A percentile compares a stretch with the other conserved stretches of the same genome.
These are phyloP conservation scores for Aspergillus vadensis DNA, from an alignment of 2,329 filamentous ascomycete genomes.

Conservation along the genomic window DNA sequence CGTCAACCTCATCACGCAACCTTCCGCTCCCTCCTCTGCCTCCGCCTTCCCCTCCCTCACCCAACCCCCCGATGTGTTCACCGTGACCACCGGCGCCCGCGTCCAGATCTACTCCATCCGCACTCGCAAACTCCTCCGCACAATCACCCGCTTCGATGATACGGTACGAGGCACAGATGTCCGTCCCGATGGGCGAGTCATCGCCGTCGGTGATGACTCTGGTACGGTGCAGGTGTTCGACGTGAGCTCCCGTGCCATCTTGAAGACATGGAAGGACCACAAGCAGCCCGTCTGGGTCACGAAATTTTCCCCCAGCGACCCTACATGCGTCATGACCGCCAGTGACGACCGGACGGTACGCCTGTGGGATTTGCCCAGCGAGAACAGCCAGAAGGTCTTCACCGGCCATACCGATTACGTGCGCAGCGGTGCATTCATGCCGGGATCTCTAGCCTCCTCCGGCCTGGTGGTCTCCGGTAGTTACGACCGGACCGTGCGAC, in stretches of 20 bases:
- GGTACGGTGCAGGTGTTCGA: conserved; percentile 96
- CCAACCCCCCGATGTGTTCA: conserved; percentile 65
- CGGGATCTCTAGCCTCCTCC: conserved; percentile 59
- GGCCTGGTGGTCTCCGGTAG: conserved; percentile 84
- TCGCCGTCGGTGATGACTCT: conserved; percentile 88
- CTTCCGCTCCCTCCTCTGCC: conserved; percentile 50
- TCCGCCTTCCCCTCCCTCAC: conserved; percentile 47
- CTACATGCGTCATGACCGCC: conserved; percentile 83
- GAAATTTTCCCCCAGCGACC: conserved; percentile 84
- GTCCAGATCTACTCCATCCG: conserved; percentile 92
- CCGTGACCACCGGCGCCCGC: conserved; percentile 89
- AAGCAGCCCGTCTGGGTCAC: conserved; percentile 93
- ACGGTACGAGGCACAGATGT: conserved; percentile 88
- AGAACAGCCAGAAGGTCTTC: conserved; percentile 74
- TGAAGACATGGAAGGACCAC: conserved; percentile 94
- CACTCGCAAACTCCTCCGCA: conserved; percentile 89
- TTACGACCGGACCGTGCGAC: conserved; percentile 88
- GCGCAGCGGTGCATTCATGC: conserved; percentile 82
- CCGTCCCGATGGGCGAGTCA: conserved; percentile 80
- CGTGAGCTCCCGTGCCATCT: conserved; percentile 80
- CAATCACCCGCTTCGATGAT: conserved; percentile 90
- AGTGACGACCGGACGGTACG: conserved; percentile 92
- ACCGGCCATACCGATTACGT: conserved; percentile 92
- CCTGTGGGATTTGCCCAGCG: conserved; percentile 87
- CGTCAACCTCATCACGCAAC: conserved; percentile 86